These are phyloP conservation scores for Gnetum montanum DNA, from an alignment of 75 land plant genomes.

Conservation along the genomic window DNA sequence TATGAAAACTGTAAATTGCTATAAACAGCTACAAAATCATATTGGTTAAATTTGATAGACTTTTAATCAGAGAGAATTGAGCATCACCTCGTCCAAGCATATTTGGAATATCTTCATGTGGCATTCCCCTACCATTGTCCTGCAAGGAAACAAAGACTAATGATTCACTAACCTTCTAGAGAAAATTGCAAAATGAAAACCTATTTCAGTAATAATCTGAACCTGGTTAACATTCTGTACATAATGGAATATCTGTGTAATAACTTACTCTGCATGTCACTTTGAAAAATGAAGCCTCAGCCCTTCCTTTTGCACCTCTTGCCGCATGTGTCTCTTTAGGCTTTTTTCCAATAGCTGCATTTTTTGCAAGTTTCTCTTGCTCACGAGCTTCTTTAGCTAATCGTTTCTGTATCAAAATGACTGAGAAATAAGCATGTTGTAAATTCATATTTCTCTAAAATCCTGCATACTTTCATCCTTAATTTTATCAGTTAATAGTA, in stretches of 20 bases:
- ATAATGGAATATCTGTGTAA: no score
- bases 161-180: background rate
- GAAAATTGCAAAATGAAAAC: no score
- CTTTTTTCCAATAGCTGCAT: constrained; percentile 80
- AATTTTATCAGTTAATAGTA: no score
- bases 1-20: no score
- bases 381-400: constrained; percentile 88
- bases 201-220: no score
- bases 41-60: no score
- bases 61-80: no score
- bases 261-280: constrained; percentile 81
- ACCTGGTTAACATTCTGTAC: no score
- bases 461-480: no score
- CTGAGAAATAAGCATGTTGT: no score
- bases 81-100: constrained; percentile 96
- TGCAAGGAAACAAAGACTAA: constrained; percentile 16
- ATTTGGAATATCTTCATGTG: constrained; percentile 98
- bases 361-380: constrained; percentile 83
- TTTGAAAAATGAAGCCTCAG: constrained; percentile 83
- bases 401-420: constrained; percentile 57
- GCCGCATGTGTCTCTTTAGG: constrained; percentile 40
- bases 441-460: no score
- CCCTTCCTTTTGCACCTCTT: constrained; percentile 69
- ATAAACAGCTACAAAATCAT: no score
- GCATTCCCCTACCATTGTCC: constrained; percentile 99